phyloP scores from a whole-genome alignment of 805 yeast species.

The Naumovozyma baii region DNA sequence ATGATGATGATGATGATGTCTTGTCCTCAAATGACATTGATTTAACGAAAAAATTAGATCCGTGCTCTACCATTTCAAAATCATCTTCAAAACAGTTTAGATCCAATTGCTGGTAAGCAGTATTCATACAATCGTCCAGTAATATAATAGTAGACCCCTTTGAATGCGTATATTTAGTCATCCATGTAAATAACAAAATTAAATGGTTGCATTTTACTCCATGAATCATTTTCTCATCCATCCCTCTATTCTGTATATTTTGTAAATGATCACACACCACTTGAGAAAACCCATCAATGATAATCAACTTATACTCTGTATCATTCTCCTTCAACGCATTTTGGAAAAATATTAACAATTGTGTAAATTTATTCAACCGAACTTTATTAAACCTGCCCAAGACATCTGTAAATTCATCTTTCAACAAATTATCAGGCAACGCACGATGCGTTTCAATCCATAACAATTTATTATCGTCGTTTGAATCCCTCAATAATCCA shows the following conservation, averaged over 20 bases:
- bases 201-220: slow-evolving; percentile 23
- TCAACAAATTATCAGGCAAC: slow-evolving; percentile 4
- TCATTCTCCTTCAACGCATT: slow-evolving; percentile 5
- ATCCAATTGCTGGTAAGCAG: slow-evolving; percentile 14
- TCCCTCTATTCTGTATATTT: slow-evolving; percentile 1
- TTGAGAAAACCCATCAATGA: slow-evolving; percentile 29
- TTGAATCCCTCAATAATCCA: not conserved
- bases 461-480: slow-evolving; percentile 11
- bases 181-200: slow-evolving; percentile 17
- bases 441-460: slow-evolving; percentile 25
- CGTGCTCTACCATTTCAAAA: slow-evolving; percentile 12
- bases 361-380: slow-evolving; percentile 17
- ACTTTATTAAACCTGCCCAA: slow-evolving; percentile 3
- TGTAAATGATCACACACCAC: slow-evolving; percentile 20
- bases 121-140: slow-evolving; percentile 27
- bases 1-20: not conserved
- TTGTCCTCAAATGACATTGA: slow-evolving; percentile 1
- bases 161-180: slow-evolving; percentile 23
- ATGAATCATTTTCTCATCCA: slow-evolving; percentile 13
- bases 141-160: slow-evolving; percentile 17
- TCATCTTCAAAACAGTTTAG: slow-evolving; percentile 8
- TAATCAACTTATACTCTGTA: slow-evolving; percentile 12
- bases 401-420: not conserved
- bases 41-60: slow-evolving; percentile 17
- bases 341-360: slow-evolving; percentile 20